Evolutionary conservation across 352 stramenopile species (phyloP), one percentile per base, ranked within the genome.

Genomic region (Pythium phragmiticola): DNA sequence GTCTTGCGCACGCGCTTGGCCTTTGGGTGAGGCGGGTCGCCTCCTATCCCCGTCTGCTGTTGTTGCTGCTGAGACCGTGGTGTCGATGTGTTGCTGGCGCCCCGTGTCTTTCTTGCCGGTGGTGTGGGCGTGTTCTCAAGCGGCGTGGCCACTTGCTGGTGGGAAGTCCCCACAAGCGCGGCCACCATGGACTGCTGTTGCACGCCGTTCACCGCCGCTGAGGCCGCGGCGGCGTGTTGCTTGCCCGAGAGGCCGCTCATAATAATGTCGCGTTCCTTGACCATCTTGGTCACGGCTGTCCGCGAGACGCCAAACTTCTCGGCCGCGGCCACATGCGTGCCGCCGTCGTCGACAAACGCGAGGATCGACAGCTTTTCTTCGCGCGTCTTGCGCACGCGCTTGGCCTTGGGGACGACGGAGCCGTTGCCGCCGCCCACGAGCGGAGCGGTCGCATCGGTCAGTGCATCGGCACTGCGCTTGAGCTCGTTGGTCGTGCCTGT

Each of bases 351-450:
- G 11, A 94, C 86, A 63, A 87, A 94, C 6, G 76, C 73, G 46
- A 94, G 42, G 57, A 94, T 94, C 43, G 89, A 79, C 52, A 94
- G 78, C 69, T 94, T 94, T 67, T 94, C 86, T 51, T 88, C 70
- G 49, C 88, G 82, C 4, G 83, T 90, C 69, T 94, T 94, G 47
- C 84, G 86, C 19, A 94, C 84, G 12, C 86, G 83, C 67, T 90
- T 90, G 34, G 65, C 65, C 36, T 72, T 72, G 1, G 65, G 58
- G 16, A 57, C n/a, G 14, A 53, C 17, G 11, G 42, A 26, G 3
- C 41, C 45, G 39, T 13, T 39, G 21, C 39, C 30, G 21, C 12
- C 42, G 17, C 30, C 16, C 36, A 46, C 2, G 4, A 37, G 13
- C 57, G 64, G 41, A 61, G 28, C 53, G 4, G n/a, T 47, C 7